Conservation (phyloP, 176 grass and related monocot genomes). For the Panicum miliaceum region DNA sequence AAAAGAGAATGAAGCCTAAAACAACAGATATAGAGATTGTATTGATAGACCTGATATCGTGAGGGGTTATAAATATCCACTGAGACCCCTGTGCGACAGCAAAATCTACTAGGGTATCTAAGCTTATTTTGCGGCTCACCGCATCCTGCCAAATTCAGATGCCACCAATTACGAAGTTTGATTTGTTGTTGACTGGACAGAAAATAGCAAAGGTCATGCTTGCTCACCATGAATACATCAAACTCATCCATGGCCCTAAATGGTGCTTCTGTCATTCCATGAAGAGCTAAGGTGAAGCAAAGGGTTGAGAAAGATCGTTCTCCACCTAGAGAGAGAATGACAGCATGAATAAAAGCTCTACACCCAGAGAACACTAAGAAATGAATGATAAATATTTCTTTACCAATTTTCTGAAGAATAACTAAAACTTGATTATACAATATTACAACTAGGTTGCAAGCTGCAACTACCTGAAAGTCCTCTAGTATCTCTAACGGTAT, state of each 20-base stretch:
- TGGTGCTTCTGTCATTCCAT: slow-evolving; percentile 95
- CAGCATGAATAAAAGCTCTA: not conserved
- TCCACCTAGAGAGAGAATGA: slow-evolving; percentile 60
- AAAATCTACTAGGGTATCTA: slow-evolving; percentile 91
- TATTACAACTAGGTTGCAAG: not conserved
- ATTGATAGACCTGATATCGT: slow-evolving; percentile 83
- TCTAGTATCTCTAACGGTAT: slow-evolving; percentile 80
- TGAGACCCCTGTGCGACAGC: slow-evolving; percentile 80
- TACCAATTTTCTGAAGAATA: not conserved
- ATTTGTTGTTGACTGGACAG: slow-evolving; percentile 3
- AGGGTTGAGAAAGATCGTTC: slow-evolving; percentile 96
- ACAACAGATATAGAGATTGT: not conserved
- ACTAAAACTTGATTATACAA: not conserved
- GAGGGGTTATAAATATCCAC: slow-evolving; percentile 96
- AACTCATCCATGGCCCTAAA: slow-evolving; percentile 99
- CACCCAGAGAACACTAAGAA: slow-evolving; percentile 1
- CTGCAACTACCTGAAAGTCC: slow-evolving; percentile 85
- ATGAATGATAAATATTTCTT: not conserved
- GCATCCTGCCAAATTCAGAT: slow-evolving; percentile 72
- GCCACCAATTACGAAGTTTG: slow-evolving; percentile 29
- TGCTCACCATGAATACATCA: slow-evolving; percentile 92
- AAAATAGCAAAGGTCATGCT: not conserved
- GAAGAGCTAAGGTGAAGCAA: slow-evolving; percentile 96
- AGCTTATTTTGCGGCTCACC: slow-evolving; percentile 92
- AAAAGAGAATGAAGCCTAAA: not conserved